Evolutionary conservation across 1,139 yeast species (phyloP), one percentile per base, ranked within the genome.

Genomic region (Suhomyces wounanorum): DNA sequence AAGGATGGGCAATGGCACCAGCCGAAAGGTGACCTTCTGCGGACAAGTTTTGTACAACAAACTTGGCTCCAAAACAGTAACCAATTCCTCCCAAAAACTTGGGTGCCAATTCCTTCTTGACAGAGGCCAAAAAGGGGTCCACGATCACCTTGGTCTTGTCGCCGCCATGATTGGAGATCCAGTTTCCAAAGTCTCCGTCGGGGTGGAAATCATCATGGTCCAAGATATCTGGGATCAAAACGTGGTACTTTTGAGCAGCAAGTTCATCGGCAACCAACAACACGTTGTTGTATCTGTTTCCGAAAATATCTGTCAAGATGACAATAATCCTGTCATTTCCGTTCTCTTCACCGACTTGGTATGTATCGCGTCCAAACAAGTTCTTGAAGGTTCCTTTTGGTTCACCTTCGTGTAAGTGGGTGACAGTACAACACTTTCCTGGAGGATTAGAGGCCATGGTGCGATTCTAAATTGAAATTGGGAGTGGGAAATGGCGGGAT

Each of bases 11-110:
- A 52, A 81, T 66, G 9, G 92, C 95, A 58, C 81, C 90, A 31
- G 77, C 87, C 53, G 83, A 79, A 28, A 82, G 66, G 25, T 68
- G 58, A 21, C 85, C 85, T 25, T 63, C 72, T 16, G 68, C 66
- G 1, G 80, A 69, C 47, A 86, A 69, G 51, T 85, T 77, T 52
- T 78, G 82, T 45, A 86, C 63, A 28, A 79, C 83, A 57, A 73
- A 84, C 66, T 84, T 86, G 47, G 91, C 96, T 61, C 97, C 97
- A 59, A 77, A 90, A 72, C 97, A 91, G 75, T 89, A 85, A 17
- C 97, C 97, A 49, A 87, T 70, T 17, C 83, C 82, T 47, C 78
- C 84, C 26, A 86, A 55, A 57, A 77, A 83, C 50, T 77, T 70
- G 10, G 89, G 86, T 5, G 71, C 65, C 48, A 69, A 65, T 49